Evolutionary conservation across 352 stramenopile genomes (phyloP), one percentile per base, ranked within the genome.

Genomic region (Phytophthora cryptogea): DNA sequence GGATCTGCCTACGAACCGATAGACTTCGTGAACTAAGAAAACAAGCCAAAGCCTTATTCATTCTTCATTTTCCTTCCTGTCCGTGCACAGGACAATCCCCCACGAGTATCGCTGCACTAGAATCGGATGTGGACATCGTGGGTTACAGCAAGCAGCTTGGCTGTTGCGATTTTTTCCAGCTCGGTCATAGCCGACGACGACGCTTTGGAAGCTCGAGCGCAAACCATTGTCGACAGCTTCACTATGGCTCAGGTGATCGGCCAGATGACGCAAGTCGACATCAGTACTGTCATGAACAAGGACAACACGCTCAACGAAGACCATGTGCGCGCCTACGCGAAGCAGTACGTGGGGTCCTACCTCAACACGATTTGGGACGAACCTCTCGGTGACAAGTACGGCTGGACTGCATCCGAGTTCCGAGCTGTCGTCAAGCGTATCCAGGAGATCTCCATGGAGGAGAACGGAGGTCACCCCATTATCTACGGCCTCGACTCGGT

Each of bases 241-340:
- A 43, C 44, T 4, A 68, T 40, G 10, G 43, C 45, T 3, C 52
- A 87, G 26, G 74, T 86, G 50, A 65, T 97, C 27, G 87, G 87
- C 2, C 88, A 97, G 20, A 23, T 23, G 20, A 23, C 20, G 20
- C 20, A 23, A 2, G 20, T 23, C 20, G 20, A 23, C 20, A 23
- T 23, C 20, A 23, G 20, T 23, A 23, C 20, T 23, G 20, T 23
- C 20, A 23, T 23, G 20, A 23, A 23, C 20, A 23, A 23, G 20
- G 20, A 23, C 20, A 23, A 23, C 20, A 23, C 20, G 20, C 20
- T 23, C 20, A 23, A 23, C 20, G 20, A 23, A 23, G 20, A 23
- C 20, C 2, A 23, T 23, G 20, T 23, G 20, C 20, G 20, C 20
- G 20, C 20, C 20, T 23, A 23, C 20, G 20, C 20, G 20, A 23